phyloP scores from a whole-genome alignment of 495 filamentous ascomycete genomes.

The Penicillium fimorum region DNA sequence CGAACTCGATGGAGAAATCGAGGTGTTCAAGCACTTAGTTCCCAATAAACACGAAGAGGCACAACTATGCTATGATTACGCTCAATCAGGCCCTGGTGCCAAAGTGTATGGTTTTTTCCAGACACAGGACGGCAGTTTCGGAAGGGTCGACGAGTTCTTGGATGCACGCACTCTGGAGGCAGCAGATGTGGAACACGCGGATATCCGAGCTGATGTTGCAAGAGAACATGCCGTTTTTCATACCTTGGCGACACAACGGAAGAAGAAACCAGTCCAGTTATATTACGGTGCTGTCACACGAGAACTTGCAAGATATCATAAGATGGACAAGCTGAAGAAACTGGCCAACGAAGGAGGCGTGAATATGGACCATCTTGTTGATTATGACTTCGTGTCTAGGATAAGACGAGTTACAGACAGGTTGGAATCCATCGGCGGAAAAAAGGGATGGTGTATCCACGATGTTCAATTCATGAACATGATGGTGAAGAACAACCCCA shows the following conservation, averaged over 20 bases:
- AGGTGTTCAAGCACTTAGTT: slow-evolving; percentile 25
- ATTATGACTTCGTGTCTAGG: slow-evolving; percentile 26
- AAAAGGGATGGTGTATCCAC: slow-evolving; percentile 33
- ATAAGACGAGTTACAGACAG: slow-evolving; percentile 20
- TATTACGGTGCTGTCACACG: slow-evolving; percentile 23
- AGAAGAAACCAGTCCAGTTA: slow-evolving; percentile 18
- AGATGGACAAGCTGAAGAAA: slow-evolving; percentile 27
- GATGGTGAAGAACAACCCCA: slow-evolving; percentile 26
- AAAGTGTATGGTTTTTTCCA: slow-evolving; percentile 31
- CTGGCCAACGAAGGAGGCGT: slow-evolving; percentile 29
- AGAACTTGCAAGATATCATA: slow-evolving; percentile 23
- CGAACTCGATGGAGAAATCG: slow-evolving; percentile 14
- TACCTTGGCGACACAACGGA: slow-evolving; percentile 17
- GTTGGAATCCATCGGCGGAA: slow-evolving; percentile 25
- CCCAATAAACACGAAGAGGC: slow-evolving; percentile 31
- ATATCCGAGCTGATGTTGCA: slow-evolving; percentile 32
- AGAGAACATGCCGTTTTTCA: slow-evolving; percentile 26
- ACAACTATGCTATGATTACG: slow-evolving; percentile 27
- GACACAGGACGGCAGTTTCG: slow-evolving; percentile 28
- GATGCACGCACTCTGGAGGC: slow-evolving; percentile 28
- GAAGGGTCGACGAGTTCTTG: slow-evolving; percentile 32
- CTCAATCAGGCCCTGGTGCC: slow-evolving; percentile 26
- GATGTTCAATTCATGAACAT: slow-evolving; percentile 35
- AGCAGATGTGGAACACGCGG: slow-evolving; percentile 29
- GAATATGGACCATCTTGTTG: slow-evolving; percentile 24